Evolutionary conservation across 2,329 filamentous ascomycete genomes (phyloP), one percentile per base, ranked within the genome.

Genomic region (Penicillium hordei): DNA sequence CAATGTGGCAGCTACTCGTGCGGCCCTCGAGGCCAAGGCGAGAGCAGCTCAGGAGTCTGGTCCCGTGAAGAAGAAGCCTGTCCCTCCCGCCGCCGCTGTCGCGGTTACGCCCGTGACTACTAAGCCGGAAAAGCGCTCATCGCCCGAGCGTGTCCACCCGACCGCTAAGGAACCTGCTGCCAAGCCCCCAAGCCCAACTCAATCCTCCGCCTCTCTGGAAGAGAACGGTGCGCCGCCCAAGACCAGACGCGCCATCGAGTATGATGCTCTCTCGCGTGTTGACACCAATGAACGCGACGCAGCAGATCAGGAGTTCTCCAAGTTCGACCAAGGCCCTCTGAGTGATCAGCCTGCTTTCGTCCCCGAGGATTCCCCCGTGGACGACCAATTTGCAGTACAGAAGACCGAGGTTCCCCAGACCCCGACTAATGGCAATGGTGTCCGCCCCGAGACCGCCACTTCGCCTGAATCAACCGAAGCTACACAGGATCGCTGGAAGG

Each of bases 241-340:
- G 56, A 75, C 78, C 78, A 56, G 75, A 74, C 59, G 82, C 82
- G 66, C 73, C 81, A 61, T 83, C 78, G 71, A 78, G 68, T 66
- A 82, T 82, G 79, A 80, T 82, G 64, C 79, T 73, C 71, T 85
- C 5, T 88, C 89, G 6, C 83, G 82, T 5, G 80, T 88, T 36
- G 83, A 86, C 66, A 86, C 76, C 34, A 73, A 74, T 53, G 78
- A 80, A 62, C 72, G 73, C 50, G 73, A 71, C 39, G 74, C 75
- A n/a, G 77, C 78, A 15, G 75, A 79, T 43, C 72, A 70, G 5
- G 79, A 80, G 52, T 87, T 87, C 68, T 83, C 83, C 17, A 80
- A 79, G 25, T 97, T 97, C 70, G 89, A 94, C 68, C 93, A 97
- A 76, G 94, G 93, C 2, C 94, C 94, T 1, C 82, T 97, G 25